Evolutionary conservation across 768 basidiomycete species (phyloP).

Genomic region (Kwoniella botswanensis): DNA sequence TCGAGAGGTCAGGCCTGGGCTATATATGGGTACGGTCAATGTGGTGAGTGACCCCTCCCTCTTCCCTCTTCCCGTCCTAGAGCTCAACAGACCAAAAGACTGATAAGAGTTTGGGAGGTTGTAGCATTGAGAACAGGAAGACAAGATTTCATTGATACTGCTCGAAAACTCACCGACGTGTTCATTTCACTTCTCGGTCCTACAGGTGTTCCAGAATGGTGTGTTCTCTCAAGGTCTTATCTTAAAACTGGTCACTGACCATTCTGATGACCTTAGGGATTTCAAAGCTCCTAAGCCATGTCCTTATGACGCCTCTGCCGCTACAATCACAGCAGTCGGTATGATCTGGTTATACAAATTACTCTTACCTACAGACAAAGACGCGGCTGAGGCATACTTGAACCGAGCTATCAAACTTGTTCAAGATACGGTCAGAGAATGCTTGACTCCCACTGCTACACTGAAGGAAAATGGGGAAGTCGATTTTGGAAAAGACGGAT

Average conservation of each 20-base stretch:
- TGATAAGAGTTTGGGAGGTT: not conserved
- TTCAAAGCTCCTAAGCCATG: conserved; percentile 45
- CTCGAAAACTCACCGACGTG: conserved; percentile 39
- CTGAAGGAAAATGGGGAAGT: conserved; percentile 32
- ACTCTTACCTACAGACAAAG: conserved; percentile 26
- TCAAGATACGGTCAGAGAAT: conserved; percentile 36
- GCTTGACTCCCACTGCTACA: conserved; percentile 32
- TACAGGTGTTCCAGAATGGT: conserved; percentile 46
- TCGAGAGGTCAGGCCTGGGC: conserved; percentile 51
- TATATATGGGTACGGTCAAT: conserved; percentile 51
- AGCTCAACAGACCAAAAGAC: no score
- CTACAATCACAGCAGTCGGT: conserved; percentile 40
- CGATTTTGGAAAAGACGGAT: conserved; percentile 46
- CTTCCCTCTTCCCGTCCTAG: no score
- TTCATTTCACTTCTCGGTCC: conserved; percentile 39
- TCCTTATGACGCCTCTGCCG: conserved; percentile 51
- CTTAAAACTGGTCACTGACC: not conserved
- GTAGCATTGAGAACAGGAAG: conserved; percentile 44
- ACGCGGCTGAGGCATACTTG: conserved; percentile 42
- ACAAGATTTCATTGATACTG: conserved; percentile 42
- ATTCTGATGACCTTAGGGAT: conserved; percentile 31
- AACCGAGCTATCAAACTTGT: conserved; percentile 35
- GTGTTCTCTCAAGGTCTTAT: conserved; percentile 11
- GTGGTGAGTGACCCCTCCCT: conserved; percentile 31
- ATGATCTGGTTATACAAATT: conserved; percentile 42